Conservation (phyloP, 768 basidiomycete genomes). For the Sistotremastrum niveocremeum region DNA sequence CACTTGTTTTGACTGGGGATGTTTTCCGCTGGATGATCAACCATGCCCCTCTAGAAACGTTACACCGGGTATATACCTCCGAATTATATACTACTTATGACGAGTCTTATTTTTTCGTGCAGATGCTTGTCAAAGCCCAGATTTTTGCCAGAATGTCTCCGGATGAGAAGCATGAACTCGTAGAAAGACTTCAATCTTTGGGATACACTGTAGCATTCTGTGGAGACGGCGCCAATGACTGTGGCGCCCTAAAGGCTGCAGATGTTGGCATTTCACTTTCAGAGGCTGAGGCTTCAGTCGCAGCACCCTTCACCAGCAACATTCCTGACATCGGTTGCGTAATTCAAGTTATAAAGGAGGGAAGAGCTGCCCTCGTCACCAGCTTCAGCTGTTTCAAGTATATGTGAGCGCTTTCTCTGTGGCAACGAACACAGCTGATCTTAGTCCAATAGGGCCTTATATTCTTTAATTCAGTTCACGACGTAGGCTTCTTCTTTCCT, state of each 20-base stretch:
- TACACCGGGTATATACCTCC: conserved; percentile 61
- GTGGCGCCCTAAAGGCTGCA: conserved; percentile 94
- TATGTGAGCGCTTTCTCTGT: conserved; percentile 47
- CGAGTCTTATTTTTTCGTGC: conserved; percentile 1
- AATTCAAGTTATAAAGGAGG: conserved; percentile 92
- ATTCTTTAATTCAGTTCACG: conserved; percentile 98
- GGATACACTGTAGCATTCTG: conserved; percentile 98
- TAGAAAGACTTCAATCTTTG: conserved; percentile 82
- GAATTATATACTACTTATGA: neutral
- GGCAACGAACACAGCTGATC: conserved; percentile 2
- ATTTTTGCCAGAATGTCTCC: conserved; percentile 99
- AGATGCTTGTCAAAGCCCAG: conserved; percentile 97
- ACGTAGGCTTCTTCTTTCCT: conserved; percentile 21
- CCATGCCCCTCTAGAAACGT: conserved; percentile 81
- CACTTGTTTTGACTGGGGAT: conserved; percentile 86
- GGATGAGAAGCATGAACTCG: conserved; percentile 97
- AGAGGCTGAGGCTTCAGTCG: conserved; percentile 96
- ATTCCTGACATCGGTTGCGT: conserved; percentile 94
- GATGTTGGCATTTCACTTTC: conserved; percentile 95
- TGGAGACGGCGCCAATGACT: conserved; percentile 98
- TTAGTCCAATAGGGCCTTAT: conserved; percentile 62
- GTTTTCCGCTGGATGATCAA: conserved; percentile 98
- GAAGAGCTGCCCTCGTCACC: conserved; percentile 88
- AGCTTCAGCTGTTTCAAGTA: conserved; percentile 99
- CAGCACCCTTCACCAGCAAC: conserved; percentile 91